phyloP scores from a whole-genome alignment of 2,329 filamentous ascomycete genomes.

The Fusarium sacchari region DNA sequence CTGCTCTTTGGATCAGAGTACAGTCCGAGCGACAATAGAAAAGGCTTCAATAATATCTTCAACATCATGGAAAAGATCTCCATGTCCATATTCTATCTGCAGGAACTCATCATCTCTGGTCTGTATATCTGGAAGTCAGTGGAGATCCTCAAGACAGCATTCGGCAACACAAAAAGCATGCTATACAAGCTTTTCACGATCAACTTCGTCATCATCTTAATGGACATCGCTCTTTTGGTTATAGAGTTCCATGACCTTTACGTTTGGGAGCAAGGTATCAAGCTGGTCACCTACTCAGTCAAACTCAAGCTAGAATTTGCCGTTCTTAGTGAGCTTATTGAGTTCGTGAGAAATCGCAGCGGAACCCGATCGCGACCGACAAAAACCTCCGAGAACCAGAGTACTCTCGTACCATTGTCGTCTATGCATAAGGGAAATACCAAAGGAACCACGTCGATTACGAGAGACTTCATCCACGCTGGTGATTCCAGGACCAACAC shows the following conservation, averaged over 20 bases:
- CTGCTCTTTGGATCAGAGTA: conserved; percentile 15
- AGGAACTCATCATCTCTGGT: conserved; percentile 17
- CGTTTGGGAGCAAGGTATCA: conserved; percentile 49
- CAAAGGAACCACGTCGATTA: background rate
- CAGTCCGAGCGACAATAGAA: background rate
- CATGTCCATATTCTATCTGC: conserved; percentile 8
- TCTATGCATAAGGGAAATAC: background rate
- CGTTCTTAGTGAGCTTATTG: conserved; percentile 49
- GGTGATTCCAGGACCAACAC: background rate
- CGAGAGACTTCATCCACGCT: background rate
- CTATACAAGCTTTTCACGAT: conserved; percentile 43
- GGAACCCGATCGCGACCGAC: background rate
- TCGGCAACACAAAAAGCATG: conserved; percentile 20
- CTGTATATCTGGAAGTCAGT: conserved; percentile 27
- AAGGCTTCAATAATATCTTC: conserved; percentile 37
- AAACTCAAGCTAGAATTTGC: conserved; percentile 52
- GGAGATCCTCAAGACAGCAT: conserved; percentile 22
- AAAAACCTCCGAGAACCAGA: background rate
- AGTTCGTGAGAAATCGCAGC: conserved; percentile 44
- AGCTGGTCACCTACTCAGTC: conserved; percentile 49
- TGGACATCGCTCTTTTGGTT: conserved; percentile 52
- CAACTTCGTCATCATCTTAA: conserved; percentile 55
- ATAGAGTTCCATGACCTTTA: conserved; percentile 48
- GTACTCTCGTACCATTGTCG: conserved; percentile 10
- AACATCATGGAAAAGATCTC: conserved; percentile 42